Evolutionary conservation across 2,329 filamentous ascomycete genomes (phyloP), one percentile per base, ranked within the genome.

Genomic region (Calonectria multiphialidica): DNA sequence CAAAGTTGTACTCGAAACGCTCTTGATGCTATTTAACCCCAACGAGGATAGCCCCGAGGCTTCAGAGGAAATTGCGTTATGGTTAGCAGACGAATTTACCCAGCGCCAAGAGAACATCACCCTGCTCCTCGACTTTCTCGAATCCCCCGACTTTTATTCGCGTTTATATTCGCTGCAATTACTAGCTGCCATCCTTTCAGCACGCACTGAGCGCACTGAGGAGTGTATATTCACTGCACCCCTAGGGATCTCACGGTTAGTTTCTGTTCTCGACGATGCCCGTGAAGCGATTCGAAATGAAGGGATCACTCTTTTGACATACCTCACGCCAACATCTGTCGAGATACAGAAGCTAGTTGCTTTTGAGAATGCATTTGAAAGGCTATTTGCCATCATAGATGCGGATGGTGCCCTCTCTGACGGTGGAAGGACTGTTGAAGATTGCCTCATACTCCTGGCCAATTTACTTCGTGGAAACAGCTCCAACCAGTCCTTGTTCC

Each of bases 31-130:
- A 47, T 98, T 98, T 83, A 92, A 85, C 74, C 91, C 91, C 47
- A 92, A 92, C 77, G 87, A 90, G 77, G 87, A 88, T 81, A 97
- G 95, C 88, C 90, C 95, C 37, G 96, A 98, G 88, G 95, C 96
- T 66, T 98, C 96, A 16, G 96, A 98, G 76, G 97, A 99, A 84
- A 97, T 99, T 78, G 94, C 94, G 21, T 87, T 98, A 33, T 99
- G 97, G 95, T 89, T 99, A 71, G 97, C 97, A 66, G 97, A 99
- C 84, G 96, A 98, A 84, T 99, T 99, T 82, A 98, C 97, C 40
- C 96, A 98, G 88, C 93, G 95, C 74, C 96, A 98, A 90, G 96
- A 98, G 85, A 98, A 99, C 83, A 96, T 98, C 73, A 96, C 95
- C 2, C 88, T 97, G 18, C 90, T 99, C 28, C 90, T 99, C 72